A percentile compares a stretch with the other conserved stretches of the same genome.
These are phyloP conservation scores for Solioccasus polychromus DNA, from an alignment of 768 basidiomycete species.

Conservation along the genomic window DNA sequence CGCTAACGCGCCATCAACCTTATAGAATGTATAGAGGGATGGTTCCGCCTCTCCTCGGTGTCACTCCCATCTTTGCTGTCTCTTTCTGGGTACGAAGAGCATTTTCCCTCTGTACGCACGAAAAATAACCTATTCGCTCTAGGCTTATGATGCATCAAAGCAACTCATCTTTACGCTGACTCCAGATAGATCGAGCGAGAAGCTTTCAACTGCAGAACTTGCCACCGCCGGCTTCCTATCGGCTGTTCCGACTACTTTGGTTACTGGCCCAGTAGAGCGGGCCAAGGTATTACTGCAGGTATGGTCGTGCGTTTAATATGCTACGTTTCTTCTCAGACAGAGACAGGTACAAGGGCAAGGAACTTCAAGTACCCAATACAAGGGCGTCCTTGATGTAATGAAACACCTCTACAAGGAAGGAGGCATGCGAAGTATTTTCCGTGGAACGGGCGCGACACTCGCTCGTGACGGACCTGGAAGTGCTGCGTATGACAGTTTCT, in stretches of 20 bases:
- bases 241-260: slow-evolving; percentile 85
- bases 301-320: slow-evolving; percentile 11
- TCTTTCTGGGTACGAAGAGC: slow-evolving; percentile 87
- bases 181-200: slow-evolving; percentile 66
- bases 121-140: slow-evolving; percentile 8
- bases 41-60: slow-evolving; percentile 88
- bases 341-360: slow-evolving; percentile 88
- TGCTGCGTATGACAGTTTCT: slow-evolving; percentile 69
- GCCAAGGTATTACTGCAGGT: slow-evolving; percentile 96
- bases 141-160: slow-evolving; percentile 96
- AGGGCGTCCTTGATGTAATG: slow-evolving; percentile 89
- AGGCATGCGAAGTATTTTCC: slow-evolving; percentile 85
- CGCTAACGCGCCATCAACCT: slow-evolving; percentile 2
- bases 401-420: slow-evolving; percentile 91
- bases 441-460: slow-evolving; percentile 91
- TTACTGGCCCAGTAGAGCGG: slow-evolving; percentile 95
- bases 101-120: neutral
- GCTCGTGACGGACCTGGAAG: slow-evolving; percentile 95
- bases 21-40: slow-evolving; percentile 85
- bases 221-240: slow-evolving; percentile 93
- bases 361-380: slow-evolving; percentile 67
- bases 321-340: slow-evolving; percentile 10
- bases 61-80: slow-evolving; percentile 97
- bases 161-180: slow-evolving; percentile 74
- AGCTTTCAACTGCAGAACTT: slow-evolving; percentile 73